Evolutionary conservation across 1,139 yeast genomes (phyloP), one percentile per base, ranked within the genome.

Genomic region (Sugiyamaella novakii): DNA sequence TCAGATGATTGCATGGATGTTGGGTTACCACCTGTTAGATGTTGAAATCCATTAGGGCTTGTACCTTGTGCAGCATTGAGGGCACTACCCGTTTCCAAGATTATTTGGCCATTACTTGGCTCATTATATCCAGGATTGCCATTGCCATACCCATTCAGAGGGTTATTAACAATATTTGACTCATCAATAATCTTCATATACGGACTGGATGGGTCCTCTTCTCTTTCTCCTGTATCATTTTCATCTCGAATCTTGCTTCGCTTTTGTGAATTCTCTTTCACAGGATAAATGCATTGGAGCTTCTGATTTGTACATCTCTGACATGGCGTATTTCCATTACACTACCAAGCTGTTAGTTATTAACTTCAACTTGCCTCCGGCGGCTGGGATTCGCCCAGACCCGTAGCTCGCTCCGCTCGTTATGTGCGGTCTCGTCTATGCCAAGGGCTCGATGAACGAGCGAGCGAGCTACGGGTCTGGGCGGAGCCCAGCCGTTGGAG

Each of bases 251-350:
- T 10, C 28, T 29, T 30, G 19, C 11, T 15, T 15, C 44, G 11
- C 12, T 27, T 39, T 14, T 25, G 44, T 17, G 15, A n/a, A 2
- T 22, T 14, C 15, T 44, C 45, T 22, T 33, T 37, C n/a, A 43
- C 44, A 0, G 59, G 59, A 27, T 54, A 54, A 12, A 44, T 41
- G 39, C 59, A 54, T 22, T 28, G 40, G 29, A 56, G 34, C 17
- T 46, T 43, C 33, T 47, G 31, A 29, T 47, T 49, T 15, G 44
- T 34, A 31, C 58, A 55, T 22, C 58, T 38, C n/a, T 52, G 48
- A 41, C 58, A 55, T 11, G 57, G 57, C 6, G 40, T 47, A 11
- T 39, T 30, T 19, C 49, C 49, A 25, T 46, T 46, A 33, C 49
- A 46, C 49, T 46, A 14, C 4, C 1, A 27, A 18, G 3, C 5